Evolutionary conservation across 768 basidiomycete genomes (phyloP).

Genomic region (Russula brevipes): DNA sequence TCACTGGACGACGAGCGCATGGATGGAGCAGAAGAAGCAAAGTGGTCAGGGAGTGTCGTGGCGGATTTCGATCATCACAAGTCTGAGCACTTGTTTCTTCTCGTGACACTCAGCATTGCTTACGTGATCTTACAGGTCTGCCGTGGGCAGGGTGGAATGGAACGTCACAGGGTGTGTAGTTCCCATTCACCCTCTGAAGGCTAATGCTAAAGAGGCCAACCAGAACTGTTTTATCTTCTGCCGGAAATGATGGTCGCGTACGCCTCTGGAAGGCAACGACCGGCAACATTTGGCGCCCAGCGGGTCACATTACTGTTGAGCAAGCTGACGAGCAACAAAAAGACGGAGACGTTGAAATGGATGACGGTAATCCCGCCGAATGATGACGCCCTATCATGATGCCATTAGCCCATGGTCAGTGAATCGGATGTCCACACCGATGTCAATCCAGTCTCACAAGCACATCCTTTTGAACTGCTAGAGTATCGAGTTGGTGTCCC

Average conservation of each 20-base stretch:
- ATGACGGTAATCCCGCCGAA: conserved; percentile 37
- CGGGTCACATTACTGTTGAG: conserved; percentile 78
- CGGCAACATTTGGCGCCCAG: conserved; percentile 79
- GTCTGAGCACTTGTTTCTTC: conserved; percentile 36
- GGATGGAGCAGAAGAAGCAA: conserved; percentile 41
- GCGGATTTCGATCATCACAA: conserved; percentile 87
- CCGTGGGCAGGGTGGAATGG: conserved; percentile 88
- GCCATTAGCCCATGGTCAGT: not conserved
- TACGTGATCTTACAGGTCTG: conserved; percentile 42
- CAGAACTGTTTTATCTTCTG: conserved; percentile 77
- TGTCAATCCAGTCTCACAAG: not conserved
- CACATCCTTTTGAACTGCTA: not conserved
- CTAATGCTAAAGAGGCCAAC: not conserved
- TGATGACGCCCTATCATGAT: conserved; percentile 22
- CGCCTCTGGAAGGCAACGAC: conserved; percentile 82
- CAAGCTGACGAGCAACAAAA: conserved; percentile 50
- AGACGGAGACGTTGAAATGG: conserved; percentile 43
- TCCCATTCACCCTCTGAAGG: conserved; percentile 4
- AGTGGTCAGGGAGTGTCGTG: conserved; percentile 71
- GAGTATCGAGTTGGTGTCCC: not conserved
- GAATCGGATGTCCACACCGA: not conserved
- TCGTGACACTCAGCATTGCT: not conserved
- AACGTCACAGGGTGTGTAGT: conserved; percentile 72
- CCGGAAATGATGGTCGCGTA: conserved; percentile 78
- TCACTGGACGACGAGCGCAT: conserved; percentile 36